Base-by-base conservation (phyloP, 345 rosid species). In the Murraya koenigii region DNA sequence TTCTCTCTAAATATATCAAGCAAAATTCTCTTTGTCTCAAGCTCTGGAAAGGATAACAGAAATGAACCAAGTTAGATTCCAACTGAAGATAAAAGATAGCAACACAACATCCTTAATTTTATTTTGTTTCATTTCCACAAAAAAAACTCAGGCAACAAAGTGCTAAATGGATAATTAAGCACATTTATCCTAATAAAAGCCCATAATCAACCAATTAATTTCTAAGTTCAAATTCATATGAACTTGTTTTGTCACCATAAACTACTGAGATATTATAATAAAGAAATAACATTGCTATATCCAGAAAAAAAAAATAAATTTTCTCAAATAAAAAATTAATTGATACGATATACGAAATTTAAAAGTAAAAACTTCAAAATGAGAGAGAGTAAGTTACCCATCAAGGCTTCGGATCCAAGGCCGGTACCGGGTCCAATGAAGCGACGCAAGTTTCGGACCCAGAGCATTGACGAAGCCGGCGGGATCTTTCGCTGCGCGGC, bases 1-100 rank as follows among this genome's bases (percentile, higher is more conserved):
- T 94, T 96, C 44, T 93, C 99, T 82, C 94, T 96, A 72, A 96
- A 96, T 75, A 96, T 94, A 73, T 94, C 99, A n/a, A 96, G 98
- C 91, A 94, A 88, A 66, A 96, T 94, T 80, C 95, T 90, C 92
- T 96, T 96, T 9, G 97, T 96, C 85, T 96, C 98, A 28, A 96
- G 97, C 91, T 96, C 99, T 96, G 71, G 79, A 85, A 41, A 36
- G 36, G 39, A 72, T 23, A 62, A 73, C 56, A 59, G 35, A 78
- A 62, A 63, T 32, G 35, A 60, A 64, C 6, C n/a, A 73, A 33
- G 35, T 79, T 38, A 70, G 44, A 73, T 66, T 61, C n/a, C 17
- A 26, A 35, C 30, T 23, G 3, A 59, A 2, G 65, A 22, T 70
- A 62, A 20, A 30, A 62, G 66, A 52, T 47, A 30, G 30, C n/a